Conservation (phyloP, 1,284 basidiomycete genomes). For the Boletus hoseneyae region DNA sequence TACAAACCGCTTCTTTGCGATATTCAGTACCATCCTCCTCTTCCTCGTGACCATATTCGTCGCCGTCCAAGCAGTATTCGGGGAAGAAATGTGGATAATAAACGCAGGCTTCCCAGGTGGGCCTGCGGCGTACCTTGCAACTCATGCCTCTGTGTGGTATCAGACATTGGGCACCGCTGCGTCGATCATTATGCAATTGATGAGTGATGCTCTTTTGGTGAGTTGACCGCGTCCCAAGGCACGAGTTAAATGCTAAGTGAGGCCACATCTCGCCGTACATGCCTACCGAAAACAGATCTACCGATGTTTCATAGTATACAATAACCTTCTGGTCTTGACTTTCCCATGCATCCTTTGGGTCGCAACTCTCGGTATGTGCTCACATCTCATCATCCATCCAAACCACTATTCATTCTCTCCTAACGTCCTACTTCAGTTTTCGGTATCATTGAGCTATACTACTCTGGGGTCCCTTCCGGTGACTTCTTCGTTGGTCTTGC, state of each 20-base stretch:
- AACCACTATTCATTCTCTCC: not conserved
- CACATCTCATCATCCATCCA: too few species aligned
- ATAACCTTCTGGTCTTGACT: not conserved
- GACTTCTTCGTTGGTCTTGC: constrained; percentile 10
- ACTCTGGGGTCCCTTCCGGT: constrained; percentile 1
- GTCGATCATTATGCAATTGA: constrained; percentile 9
- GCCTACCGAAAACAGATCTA: constrained; percentile 7
- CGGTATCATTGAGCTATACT: constrained; percentile 5
- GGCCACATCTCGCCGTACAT: not conserved
- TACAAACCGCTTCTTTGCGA: constrained; percentile 1
- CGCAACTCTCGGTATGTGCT: constrained; percentile 9
- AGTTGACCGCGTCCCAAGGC: not conserved
- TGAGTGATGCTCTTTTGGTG: constrained; percentile 13
- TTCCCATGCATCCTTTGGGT: constrained; percentile 17
- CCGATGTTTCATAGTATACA: constrained; percentile 13
- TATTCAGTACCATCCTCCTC: constrained; percentile 10
- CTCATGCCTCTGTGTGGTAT: constrained; percentile 16
- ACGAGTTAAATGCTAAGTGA: not conserved
- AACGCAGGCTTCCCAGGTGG: constrained; percentile 8
- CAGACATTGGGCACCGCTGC: constrained; percentile 8
- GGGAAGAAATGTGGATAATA: constrained; percentile 12
- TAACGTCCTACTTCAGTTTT: not conserved
- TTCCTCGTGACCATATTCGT: not conserved
- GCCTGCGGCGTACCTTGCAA: not conserved
- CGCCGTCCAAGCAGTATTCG: constrained; percentile 1